A percentile compares a stretch with the other conserved stretches of the same genome.
phyloP scores from a whole-genome alignment of 1,284 basidiomycete species.

The Rhodotorula sp. region DNA sequence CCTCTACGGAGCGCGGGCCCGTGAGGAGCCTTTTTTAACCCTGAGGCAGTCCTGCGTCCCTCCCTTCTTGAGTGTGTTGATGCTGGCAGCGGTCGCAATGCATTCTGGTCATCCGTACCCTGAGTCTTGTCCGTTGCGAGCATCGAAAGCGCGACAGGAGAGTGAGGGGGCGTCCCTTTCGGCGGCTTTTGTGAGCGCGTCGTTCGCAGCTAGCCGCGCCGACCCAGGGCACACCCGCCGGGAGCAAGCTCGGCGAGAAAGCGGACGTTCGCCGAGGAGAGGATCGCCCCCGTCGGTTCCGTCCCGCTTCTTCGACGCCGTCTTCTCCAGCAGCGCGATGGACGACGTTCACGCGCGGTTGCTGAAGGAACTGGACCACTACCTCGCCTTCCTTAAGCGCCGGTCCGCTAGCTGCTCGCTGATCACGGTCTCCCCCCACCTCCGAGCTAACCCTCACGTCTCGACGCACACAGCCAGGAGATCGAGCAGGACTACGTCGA shows the following conservation, averaged over 20 bases:
- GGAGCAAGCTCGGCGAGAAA: no score
- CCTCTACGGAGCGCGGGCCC: slow-evolving; percentile 1
- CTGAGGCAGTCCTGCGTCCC: slow-evolving; percentile 21
- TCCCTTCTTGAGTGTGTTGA: neutral
- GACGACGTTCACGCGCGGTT: slow-evolving; percentile 23
- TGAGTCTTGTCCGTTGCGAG: no score
- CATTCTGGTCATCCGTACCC: neutral
- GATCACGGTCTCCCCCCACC: neutral
- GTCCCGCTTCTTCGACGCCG: no score
- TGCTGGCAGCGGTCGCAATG: neutral
- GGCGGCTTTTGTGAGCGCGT: no score
- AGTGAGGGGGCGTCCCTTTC: no score
- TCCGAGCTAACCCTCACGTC: neutral
- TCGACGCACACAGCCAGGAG: slow-evolving; percentile 25
- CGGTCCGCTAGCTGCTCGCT: slow-evolving; percentile 11
- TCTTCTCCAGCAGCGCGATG: slow-evolving; percentile 15
- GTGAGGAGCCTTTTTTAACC: slow-evolving; percentile 35
- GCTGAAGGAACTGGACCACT: slow-evolving; percentile 24
- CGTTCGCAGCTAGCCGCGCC: no score
- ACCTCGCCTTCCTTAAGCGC: slow-evolving; percentile 29
- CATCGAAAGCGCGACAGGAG: no score
- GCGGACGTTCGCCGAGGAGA: no score
- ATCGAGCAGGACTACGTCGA: slow-evolving; percentile 36
- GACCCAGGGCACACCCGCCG: no score
- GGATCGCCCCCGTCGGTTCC: no score